Percentiles rank a stretch among this genome's conserved stretches.
Evolutionary conservation across 2,329 filamentous ascomycete genomes (phyloP).

Genomic region (Exophiala sideris): DNA sequence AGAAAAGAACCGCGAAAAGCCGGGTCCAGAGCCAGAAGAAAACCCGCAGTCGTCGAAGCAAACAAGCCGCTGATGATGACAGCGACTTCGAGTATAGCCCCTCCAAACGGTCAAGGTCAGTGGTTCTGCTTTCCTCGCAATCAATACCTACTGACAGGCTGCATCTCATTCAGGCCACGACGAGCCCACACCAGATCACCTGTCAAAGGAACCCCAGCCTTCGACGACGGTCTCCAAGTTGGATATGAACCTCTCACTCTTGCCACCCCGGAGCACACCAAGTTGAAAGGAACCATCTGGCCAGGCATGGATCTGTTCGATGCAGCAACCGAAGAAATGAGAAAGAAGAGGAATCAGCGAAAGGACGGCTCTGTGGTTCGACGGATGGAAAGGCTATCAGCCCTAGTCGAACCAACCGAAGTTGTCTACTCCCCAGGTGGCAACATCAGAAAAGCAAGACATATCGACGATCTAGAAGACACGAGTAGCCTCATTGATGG

Average conservation of each 20-base stretch:
- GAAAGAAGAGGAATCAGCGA: conserved; percentile 50
- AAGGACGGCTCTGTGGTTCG: conserved; percentile 46
- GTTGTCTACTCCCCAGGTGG: conserved; percentile 46
- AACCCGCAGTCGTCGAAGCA: conserved; percentile 6
- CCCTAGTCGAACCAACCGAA: conserved; percentile 45
- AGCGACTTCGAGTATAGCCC: conserved; percentile 26
- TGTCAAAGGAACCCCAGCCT: conserved; percentile 1
- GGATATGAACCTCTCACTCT: conserved; percentile 9
- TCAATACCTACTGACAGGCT: background rate
- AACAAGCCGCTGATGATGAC: conserved; percentile 10
- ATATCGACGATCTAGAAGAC: conserved; percentile 49
- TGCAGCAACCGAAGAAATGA: conserved; percentile 48
- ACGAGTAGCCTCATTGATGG: conserved; percentile 46
- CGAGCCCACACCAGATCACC: conserved; percentile 8
- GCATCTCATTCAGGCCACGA: conserved; percentile 8
- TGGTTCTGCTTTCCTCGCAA: background rate
- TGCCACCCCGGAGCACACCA: conserved; percentile 33
- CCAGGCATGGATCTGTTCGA: conserved; percentile 54
- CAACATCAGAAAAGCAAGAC: conserved; percentile 40
- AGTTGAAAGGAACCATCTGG: conserved; percentile 48
- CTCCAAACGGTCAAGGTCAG: conserved; percentile 18
- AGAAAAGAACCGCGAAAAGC: conserved; percentile 1
- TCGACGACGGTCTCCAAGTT: conserved; percentile 7
- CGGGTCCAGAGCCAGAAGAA: conserved; percentile 12
- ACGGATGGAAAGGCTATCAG: conserved; percentile 46